Percentiles rank a stretch among this genome's conserved stretches.
phyloP scores from a whole-genome alignment of 192 early-diverging fungal species.

The Fimicolochytrium jonesii region DNA sequence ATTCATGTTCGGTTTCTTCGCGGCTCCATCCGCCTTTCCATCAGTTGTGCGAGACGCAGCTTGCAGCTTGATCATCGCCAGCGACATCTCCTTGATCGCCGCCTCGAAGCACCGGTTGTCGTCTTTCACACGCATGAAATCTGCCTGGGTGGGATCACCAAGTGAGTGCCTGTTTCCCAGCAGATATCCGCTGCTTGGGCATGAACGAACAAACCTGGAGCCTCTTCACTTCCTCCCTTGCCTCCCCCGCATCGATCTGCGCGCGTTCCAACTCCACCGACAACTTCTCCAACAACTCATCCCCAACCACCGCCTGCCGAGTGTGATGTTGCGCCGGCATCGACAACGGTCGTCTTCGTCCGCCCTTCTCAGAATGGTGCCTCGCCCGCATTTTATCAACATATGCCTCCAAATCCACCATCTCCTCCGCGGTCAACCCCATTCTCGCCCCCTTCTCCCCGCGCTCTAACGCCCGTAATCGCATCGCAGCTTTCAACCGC shows the following conservation, averaged over 20 bases:
- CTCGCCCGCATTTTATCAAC: slow-evolving; percentile 31
- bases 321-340: background rate
- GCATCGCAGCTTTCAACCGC: slow-evolving; percentile 36
- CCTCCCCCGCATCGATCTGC: slow-evolving; percentile 37
- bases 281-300: slow-evolving; percentile 37
- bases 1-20: too few relatives aligned
- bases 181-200: background rate
- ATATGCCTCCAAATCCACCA: slow-evolving; percentile 47
- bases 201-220: slow-evolving; percentile 24
- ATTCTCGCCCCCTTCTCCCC: slow-evolving; percentile 41
- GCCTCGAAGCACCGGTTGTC: slow-evolving; percentile 35
- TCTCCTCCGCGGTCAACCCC: slow-evolving; percentile 42
- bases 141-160: slow-evolving; percentile 17
- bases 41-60: too few relatives aligned
- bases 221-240: slow-evolving; percentile 20
- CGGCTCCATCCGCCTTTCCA: too few relatives aligned
- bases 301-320: slow-evolving; percentile 1
- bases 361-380: too few relatives aligned
- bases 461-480: slow-evolving; percentile 39
- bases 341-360: too few relatives aligned
- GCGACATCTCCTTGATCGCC: slow-evolving; percentile 41
- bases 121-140: slow-evolving; percentile 22
- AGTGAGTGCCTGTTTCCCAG: background rate
- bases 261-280: slow-evolving; percentile 40
- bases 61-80: slow-evolving; percentile 26